Conservation (phyloP, 2,329 filamentous ascomycete genomes). For the Teratosphaeria pseudoeucalypti region DNA sequence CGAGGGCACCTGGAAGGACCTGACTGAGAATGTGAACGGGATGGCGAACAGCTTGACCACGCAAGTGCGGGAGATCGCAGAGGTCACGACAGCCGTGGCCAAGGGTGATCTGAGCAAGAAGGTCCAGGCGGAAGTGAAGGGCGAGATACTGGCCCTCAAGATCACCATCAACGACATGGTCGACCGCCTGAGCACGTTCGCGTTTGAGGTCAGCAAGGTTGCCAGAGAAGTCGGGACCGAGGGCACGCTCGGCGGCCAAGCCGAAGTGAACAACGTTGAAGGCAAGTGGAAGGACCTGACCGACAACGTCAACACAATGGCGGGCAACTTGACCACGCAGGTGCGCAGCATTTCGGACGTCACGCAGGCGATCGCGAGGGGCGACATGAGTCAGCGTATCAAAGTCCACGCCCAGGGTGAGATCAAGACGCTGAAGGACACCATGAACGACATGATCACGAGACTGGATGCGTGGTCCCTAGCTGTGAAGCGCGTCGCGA, state of each 20-base stretch:
- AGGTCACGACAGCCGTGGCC: conserved; percentile 43
- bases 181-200: conserved; percentile 53
- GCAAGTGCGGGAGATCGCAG: conserved; percentile 44
- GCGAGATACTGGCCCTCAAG: conserved; percentile 55
- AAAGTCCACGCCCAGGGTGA: conserved; percentile 92
- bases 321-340: conserved; percentile 52
- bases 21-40: conserved; percentile 45
- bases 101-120: conserved; percentile 43
- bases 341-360: conserved; percentile 89
- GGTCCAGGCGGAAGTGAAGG: conserved; percentile 42
- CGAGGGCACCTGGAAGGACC: conserved; percentile 44
- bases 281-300: conserved; percentile 59
- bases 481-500: conserved; percentile 88
- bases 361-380: conserved; percentile 88
- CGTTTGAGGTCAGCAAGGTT: conserved; percentile 56
- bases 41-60: conserved; percentile 40
- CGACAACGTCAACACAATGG: conserved; percentile 59
- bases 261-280: conserved; percentile 54
- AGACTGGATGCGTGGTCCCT: conserved; percentile 91
- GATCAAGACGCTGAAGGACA: conserved; percentile 86
- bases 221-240: conserved; percentile 55
- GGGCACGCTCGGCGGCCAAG: conserved; percentile 53
- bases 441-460: conserved; percentile 98
- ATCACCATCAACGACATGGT: conserved; percentile 71
- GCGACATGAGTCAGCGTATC: conserved; percentile 92